Base-by-base conservation (phyloP, 441 rosid species). In the Syzygium syzygioides region DNA sequence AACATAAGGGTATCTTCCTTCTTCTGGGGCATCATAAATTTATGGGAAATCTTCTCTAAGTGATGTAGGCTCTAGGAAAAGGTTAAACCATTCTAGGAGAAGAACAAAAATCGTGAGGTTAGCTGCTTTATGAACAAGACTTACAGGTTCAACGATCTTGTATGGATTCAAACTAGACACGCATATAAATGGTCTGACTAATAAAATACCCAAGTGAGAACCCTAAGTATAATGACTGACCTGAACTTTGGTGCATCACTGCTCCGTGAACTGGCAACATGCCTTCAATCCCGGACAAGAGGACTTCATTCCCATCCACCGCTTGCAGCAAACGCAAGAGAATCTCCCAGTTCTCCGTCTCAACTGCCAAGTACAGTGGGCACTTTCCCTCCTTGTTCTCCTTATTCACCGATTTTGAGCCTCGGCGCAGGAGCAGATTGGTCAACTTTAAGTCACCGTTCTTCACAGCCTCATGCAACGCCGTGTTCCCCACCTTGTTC, bases 401-500 rank as follows among this genome's bases (percentile, higher is more conserved):
- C 71, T 14, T 14, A 62, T 14, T n/a, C 34, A n/a, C 19, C 34
- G 34, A 14, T 14, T 28, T 8, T 62, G 68, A 62, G 19, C 71
- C 34, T 62, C 0, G 34, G 6, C 0, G 2, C 10, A 62, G 71
- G 2, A 62, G 34, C 2, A 8, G 71, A 3, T n/a, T 0, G 19
- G 71, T 62, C 19, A 62, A 62, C 34, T 62, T 19, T 0, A 0
- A n/a, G 71, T 62, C 17, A 62, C 68, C 71, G 18, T 28, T 13
- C 8, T 60, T n/a, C 34, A 3, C 32, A 6, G 68, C 68, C 0
- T n/a, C 19, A 62, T 62, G 68, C 68, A 62, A 62, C 15, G 19
- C 19, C 20, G 4, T 14, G 37, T 62, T 14, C 19, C 71, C 10
- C 3, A 20, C 71, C 4, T 14, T 2, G 37, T 62, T 62, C 19